These are phyloP conservation scores for Puccinia coronata DNA, from an alignment of 1,284 basidiomycete species.

Conservation along the genomic window DNA sequence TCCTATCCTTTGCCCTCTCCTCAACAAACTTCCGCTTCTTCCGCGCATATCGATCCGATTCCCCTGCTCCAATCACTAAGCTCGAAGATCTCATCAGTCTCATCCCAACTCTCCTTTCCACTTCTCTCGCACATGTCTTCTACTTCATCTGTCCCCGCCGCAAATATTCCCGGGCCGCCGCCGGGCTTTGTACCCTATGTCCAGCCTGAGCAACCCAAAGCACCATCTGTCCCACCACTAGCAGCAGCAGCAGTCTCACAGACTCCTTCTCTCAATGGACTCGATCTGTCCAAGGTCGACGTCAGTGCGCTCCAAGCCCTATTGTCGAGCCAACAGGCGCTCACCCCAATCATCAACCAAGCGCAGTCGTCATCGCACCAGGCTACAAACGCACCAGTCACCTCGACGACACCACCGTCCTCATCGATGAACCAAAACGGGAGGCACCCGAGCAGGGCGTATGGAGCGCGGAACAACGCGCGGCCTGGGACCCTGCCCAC, in stretches of 20 bases:
- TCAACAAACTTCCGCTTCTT: not conserved
- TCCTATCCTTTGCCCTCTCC: conserved; percentile 21
- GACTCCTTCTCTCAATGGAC: conserved; percentile 2
- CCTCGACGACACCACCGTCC: not conserved
- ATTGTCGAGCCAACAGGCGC: conserved; percentile 28
- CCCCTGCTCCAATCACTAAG: conserved; percentile 41
- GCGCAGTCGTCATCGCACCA: not conserved
- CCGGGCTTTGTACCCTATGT: conserved; percentile 46
- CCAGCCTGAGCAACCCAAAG: not conserved
- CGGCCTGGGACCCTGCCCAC: not conserved
- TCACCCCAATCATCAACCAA: conserved; percentile 4
- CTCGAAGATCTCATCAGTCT: conserved; percentile 34
- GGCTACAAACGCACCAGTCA: not conserved
- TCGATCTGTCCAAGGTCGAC: conserved; percentile 45
- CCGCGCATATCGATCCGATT: conserved; percentile 25
- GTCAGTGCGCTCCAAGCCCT: conserved; percentile 39
- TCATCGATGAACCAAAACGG: not conserved
- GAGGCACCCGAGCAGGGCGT: not conserved
- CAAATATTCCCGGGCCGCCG: conserved; percentile 23
- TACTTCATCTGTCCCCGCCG: not conserved
- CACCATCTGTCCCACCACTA: not conserved
- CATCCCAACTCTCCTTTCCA: conserved; percentile 26
- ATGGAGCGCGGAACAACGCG: not conserved
- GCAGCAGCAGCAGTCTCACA: not conserved
- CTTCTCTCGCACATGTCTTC: conserved; percentile 34